Evolutionary conservation across 2,329 filamentous ascomycete species (phyloP).

Genomic region (Colletotrichum liaoningense): DNA sequence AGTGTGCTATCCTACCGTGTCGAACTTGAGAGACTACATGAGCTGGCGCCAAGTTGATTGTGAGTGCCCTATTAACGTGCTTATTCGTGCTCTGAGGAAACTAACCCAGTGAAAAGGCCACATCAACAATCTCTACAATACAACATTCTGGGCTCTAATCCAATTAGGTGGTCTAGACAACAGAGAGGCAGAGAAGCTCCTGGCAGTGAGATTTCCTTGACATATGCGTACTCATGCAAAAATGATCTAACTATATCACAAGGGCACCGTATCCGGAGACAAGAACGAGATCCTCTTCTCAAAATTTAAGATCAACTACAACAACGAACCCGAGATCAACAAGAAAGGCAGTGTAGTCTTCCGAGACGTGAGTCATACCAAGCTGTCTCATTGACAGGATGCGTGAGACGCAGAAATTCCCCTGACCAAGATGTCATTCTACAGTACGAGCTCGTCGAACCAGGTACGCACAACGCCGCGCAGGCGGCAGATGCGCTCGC

Average conservation of each 20-base stretch:
- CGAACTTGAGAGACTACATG: conserved; percentile 92
- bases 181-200: conserved; percentile 82
- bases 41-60: conserved; percentile 98
- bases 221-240: not conserved
- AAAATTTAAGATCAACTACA: conserved; percentile 94
- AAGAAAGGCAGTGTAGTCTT: conserved; percentile 94
- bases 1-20: conserved; percentile 85
- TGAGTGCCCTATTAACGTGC: conserved; percentile 56
- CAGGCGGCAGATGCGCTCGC: conserved; percentile 59
- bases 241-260: not conserved
- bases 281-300: conserved; percentile 98
- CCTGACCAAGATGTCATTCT: not conserved
- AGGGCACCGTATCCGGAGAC: conserved; percentile 86
- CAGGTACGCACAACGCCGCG: conserved; percentile 57
- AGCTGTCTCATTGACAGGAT: conserved; percentile 61
- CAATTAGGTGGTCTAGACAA: conserved; percentile 79
- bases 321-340: conserved; percentile 92
- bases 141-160: conserved; percentile 92
- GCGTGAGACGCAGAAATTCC: not conserved
- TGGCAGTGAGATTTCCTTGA: conserved; percentile 68
- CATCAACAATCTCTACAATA: conserved; percentile 99
- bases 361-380: conserved; percentile 70
- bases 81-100: not conserved
- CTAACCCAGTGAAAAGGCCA: conserved; percentile 69
- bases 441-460: conserved; percentile 76